phyloP scores from a whole-genome alignment of 2,329 filamentous ascomycete species.

The Colletotrichum eremochloae region DNA sequence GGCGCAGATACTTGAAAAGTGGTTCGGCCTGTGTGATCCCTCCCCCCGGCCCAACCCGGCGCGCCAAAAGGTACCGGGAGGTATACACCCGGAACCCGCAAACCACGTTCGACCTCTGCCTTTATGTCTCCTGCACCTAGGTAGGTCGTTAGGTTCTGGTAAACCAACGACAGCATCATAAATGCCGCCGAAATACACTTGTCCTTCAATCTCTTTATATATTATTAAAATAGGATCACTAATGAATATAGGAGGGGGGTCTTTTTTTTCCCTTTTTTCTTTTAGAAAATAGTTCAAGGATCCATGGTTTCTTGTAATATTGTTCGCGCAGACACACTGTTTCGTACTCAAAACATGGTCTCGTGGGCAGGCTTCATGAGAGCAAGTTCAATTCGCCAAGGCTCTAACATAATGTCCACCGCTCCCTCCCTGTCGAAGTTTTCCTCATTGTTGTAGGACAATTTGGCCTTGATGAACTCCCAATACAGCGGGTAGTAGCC shows the following conservation, averaged over 20 bases:
- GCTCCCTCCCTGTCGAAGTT: slow-evolving; percentile 23
- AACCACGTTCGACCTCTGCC: too few relatives aligned
- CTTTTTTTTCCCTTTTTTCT: too few relatives aligned
- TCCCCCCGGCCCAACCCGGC: neutral
- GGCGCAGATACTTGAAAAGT: slow-evolving; percentile 38
- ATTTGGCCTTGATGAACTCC: slow-evolving; percentile 39
- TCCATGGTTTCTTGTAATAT: neutral
- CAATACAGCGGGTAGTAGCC: slow-evolving; percentile 39
- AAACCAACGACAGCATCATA: too few relatives aligned
- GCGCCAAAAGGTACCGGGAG: slow-evolving; percentile 20
- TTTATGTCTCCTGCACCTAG: too few relatives aligned
- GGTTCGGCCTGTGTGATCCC: slow-evolving; percentile 38
- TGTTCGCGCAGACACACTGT: too few relatives aligned
- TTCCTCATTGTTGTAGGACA: slow-evolving; percentile 19
- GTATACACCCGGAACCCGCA: neutral
- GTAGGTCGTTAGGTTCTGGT: too few relatives aligned
- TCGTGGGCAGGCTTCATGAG: slow-evolving; percentile 31
- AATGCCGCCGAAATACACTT: too few relatives aligned
- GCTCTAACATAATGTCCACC: slow-evolving; percentile 29
- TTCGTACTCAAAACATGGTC: neutral
- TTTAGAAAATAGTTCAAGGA: neutral
- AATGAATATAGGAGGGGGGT: too few relatives aligned
- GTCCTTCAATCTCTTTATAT: too few relatives aligned
- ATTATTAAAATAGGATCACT: too few relatives aligned
- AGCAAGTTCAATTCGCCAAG: slow-evolving; percentile 7